phyloP scores from a whole-genome alignment of 108 stramenopile genomes.

The Aureococcus anophagefferens region DNA sequence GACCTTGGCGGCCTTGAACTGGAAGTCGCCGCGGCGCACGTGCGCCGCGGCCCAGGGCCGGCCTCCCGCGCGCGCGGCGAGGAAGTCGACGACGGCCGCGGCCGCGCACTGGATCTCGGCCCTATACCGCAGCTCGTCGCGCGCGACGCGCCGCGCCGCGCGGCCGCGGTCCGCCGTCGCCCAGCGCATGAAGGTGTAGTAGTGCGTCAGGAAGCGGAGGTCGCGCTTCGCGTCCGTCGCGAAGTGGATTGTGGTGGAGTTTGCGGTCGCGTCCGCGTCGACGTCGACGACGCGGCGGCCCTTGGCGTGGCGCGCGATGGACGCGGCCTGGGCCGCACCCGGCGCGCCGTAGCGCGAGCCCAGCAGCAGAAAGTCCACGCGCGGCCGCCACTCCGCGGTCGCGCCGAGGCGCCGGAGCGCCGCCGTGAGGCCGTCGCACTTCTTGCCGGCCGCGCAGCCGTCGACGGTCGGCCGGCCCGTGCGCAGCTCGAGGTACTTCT shows the following conservation, averaged over 20 bases:
- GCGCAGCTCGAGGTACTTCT: constrained; percentile 45
- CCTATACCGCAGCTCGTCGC: constrained; percentile 31
- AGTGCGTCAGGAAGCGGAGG: constrained; percentile 27
- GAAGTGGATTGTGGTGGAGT: background rate
- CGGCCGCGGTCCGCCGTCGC: constrained; percentile 20
- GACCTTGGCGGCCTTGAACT: constrained; percentile 36
- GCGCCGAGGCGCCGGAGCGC: too few species aligned
- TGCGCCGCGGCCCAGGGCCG: constrained; percentile 21
- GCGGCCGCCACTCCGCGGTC: too few species aligned
- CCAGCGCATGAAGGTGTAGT: constrained; percentile 30
- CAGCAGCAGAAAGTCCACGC: too few species aligned
- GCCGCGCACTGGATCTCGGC: constrained; percentile 40
- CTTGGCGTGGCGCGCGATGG: too few species aligned
- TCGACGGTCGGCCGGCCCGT: too few species aligned
- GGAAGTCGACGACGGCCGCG: constrained; percentile 12
- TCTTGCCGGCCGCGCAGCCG: background rate
- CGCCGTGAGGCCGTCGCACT: too few species aligned
- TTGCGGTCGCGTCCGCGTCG: background rate
- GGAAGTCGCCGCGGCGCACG: constrained; percentile 45
- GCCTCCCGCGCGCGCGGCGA: constrained; percentile 2
- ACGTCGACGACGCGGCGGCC: background rate
- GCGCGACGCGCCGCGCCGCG: constrained; percentile 28
- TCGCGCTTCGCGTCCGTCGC: background rate
- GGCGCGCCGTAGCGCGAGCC: background rate
- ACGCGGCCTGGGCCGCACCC: too few species aligned